Evolutionary conservation across 306 rosid genomes (phyloP), one percentile per base, ranked within the genome.

Genomic region (Trifolium dubium): DNA sequence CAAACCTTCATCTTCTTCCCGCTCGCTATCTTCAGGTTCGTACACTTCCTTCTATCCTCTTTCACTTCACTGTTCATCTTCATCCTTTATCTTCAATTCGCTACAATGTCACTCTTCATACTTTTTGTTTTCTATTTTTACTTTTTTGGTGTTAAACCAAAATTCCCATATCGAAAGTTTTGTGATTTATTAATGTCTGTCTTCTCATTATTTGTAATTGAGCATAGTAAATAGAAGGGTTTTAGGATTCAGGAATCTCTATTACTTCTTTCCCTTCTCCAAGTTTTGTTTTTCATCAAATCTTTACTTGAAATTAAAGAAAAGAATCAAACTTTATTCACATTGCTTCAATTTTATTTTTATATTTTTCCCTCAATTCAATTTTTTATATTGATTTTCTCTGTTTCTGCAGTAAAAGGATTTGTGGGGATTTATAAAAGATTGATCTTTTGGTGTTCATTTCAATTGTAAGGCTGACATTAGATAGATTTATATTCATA

Each of bases 261-360:
- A 39, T 77, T 83, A 67, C 83, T 76, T 86, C 74, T 73, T 82
- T 79, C 51, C 19, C 34, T 67, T 64, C 37, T 53, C 8, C 75
- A 77, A 66, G 50, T 79, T 62, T 67, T 6, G 44, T 51, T 74
- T 73, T 85, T 66, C 54, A 41, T 13, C 17, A 47, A 53, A 61
- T 70, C 67, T 62, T 81, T 81, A 84, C 97, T 89, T 91, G 41
- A 71, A 58, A 61, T 73, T 62, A 34, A 89, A 89, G 96, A 83
- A 87, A 91, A 87, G 96, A 72, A 89, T 82, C 77, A 74, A 67
- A 70, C 79, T 41, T 75, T 74, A 69, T n/a, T 62, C 12, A 31
- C 29, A 56, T 40, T 73, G 74, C 56, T 41, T 41, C 1, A 49
- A 12, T 47, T 43, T 67, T 1, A 0, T 65, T 69, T 15, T 50